These are phyloP conservation scores for Hypericum perforatum DNA, from an alignment of 345 rosid species.

Conservation along the genomic window DNA sequence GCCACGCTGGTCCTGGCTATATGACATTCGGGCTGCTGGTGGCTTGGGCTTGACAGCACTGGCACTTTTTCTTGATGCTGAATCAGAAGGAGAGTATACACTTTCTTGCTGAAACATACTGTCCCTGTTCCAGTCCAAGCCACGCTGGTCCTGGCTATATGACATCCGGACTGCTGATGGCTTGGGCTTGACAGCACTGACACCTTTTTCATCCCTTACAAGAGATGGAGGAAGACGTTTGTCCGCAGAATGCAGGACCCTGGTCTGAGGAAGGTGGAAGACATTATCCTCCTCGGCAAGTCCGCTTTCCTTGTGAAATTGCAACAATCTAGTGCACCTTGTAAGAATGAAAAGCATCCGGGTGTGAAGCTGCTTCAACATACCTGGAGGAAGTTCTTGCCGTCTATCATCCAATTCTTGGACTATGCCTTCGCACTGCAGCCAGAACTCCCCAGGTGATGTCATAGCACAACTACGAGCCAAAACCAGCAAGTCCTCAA, in stretches of 20 bases:
- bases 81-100: conserved; percentile 31
- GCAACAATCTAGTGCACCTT: conserved; percentile 92
- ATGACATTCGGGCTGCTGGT: conserved; percentile 62
- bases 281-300: conserved; percentile 68
- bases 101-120: conserved; percentile 29
- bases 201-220: conserved; percentile 53
- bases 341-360: conserved; percentile 98
- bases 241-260: conserved; percentile 65
- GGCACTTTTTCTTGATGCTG: conserved; percentile 32
- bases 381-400: conserved; percentile 92
- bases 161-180: conserved; percentile 60
- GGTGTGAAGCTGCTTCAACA: conserved; percentile 86
- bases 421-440: conserved; percentile 97
- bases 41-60: conserved; percentile 52
- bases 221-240: conserved; percentile 41
- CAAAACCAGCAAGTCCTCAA: conserved; percentile 87
- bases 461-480: conserved; percentile 98
- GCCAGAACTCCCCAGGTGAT: conserved; percentile 95
- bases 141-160: conserved; percentile 91
- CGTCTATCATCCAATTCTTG: conserved; percentile 98
- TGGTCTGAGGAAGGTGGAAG: conserved; percentile 69
- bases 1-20: conserved; percentile 90
- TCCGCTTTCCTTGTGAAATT: conserved; percentile 97
- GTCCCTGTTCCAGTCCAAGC: conserved; percentile 60
- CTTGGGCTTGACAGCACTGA: conserved; percentile 50